Evolutionary conservation across 2,329 filamentous ascomycete genomes (phyloP), one percentile per base, ranked within the genome.

Genomic region (Falciphora oryzae): DNA sequence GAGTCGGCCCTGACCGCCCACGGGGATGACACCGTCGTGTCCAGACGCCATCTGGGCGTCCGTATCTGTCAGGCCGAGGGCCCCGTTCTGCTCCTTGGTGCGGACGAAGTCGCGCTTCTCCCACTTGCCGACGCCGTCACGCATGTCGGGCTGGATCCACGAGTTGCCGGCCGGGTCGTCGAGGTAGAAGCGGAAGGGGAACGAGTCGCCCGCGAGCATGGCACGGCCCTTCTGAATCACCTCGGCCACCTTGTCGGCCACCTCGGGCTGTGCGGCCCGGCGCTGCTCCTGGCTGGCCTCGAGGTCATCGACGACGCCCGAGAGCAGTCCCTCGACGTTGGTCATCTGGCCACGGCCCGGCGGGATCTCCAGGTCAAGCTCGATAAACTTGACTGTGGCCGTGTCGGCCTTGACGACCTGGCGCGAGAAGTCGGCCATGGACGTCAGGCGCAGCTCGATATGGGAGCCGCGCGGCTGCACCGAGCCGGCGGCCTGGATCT

Each of bases 111-210:
- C 92, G 66, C 86, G 85, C 75, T 94, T 92, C 69, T 87, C 86
- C 86, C 93, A 97, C 78, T 97, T 97, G 70, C 91, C 90, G n/a
- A 89, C 85, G 60, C 86, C 85, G 69, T 92, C 89, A 68, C 87
- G 89, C 67, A 91, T 85, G 68, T 93, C 90, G 18, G 95, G 95
- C 61, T 96, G 90, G 71, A 99, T 97, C 84, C 93, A 98, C 2
- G 93, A 97, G 82, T 99, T 99, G 64, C 95, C 95, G 0, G 93
- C 91, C 3, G 92, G 90, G 74, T 99, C 95, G 74, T 99, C 93
- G 61, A 97, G 81, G 57, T 87, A 89, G 61, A 99, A 78, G 62
- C 92, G 90, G 83, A 99, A 97, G 29, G 95, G 95, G 74, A 96
- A 93, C 8, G 83, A 83, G 32, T 89, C 83, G 62, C 93, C 91